Percentiles rank a stretch among this genome's conserved stretches.
Evolutionary conservation across 2,329 filamentous ascomycete genomes (phyloP).

Genomic region (Venturia asperata): DNA sequence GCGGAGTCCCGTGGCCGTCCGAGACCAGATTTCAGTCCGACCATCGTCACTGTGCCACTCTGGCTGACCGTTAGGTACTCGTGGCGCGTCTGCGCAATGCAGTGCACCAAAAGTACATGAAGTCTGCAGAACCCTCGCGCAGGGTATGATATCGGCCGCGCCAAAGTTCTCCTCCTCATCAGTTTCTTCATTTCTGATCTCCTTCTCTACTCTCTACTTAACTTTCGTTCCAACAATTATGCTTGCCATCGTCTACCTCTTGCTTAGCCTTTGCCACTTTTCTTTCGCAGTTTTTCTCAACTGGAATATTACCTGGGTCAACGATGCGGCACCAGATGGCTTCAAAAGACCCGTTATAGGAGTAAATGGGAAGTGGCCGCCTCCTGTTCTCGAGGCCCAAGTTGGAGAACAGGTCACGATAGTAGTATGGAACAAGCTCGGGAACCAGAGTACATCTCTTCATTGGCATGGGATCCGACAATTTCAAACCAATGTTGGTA

Average conservation of each 20-base stretch:
- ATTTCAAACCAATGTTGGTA: constrained; percentile 18
- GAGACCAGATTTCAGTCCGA: neutral
- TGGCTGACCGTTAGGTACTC: neutral
- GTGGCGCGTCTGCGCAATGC: neutral
- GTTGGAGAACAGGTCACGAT: constrained; percentile 56
- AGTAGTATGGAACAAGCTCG: constrained; percentile 52
- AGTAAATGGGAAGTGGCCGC: constrained; percentile 71
- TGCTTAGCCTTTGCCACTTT: constrained; percentile 5
- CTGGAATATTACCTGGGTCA: constrained; percentile 49
- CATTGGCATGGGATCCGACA: constrained; percentile 64
- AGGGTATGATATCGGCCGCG: neutral
- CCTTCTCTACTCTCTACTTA: neutral
- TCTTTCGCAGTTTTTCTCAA: constrained; percentile 32
- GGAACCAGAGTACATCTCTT: constrained; percentile 56
- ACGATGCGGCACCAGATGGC: constrained; percentile 48
- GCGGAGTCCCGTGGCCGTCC: neutral
- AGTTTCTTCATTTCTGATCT: neutral
- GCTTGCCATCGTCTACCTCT: constrained; percentile 12
- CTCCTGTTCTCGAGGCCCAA: constrained; percentile 57
- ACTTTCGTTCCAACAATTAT: constrained; percentile 4
- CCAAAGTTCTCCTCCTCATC: neutral
- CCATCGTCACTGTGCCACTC: neutral
- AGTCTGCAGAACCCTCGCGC: neutral
- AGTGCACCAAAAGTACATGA: neutral
- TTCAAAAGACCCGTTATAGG: constrained; percentile 59